phyloP scores from a whole-genome alignment of 192 early-diverging fungal species.

The Phlyctochytrium planicorne region DNA sequence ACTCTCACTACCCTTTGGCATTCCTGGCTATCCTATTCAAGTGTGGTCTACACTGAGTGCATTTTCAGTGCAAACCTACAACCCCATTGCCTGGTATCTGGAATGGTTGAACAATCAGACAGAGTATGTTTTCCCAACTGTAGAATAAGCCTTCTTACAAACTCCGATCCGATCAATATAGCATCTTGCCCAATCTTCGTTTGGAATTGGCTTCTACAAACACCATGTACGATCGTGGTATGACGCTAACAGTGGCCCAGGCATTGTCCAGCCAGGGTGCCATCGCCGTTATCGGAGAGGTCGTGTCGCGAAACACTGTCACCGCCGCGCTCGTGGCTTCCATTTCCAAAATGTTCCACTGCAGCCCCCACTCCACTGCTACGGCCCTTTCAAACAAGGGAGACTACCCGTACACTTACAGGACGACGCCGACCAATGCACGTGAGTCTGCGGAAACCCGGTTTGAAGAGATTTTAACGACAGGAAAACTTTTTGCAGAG shows the following conservation, averaged over 20 bases:
- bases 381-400: constrained; percentile 3
- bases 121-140: not conserved
- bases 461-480: too few relatives aligned
- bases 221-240: not conserved
- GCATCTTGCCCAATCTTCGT: not conserved
- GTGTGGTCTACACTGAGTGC: not conserved
- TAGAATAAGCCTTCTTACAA: too few relatives aligned
- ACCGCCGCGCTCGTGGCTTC: not conserved
- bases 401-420: not conserved
- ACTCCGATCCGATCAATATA: not conserved
- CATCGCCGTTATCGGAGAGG: constrained; percentile 8
- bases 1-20: not conserved
- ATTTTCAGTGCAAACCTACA: not conserved
- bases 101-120: not conserved
- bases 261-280: not conserved
- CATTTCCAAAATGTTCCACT: not conserved
- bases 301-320: not conserved
- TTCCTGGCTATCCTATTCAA: not conserved
- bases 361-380: not conserved
- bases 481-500: too few relatives aligned
- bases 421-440: not conserved
- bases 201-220: not conserved
- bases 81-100: not conserved
- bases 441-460: too few relatives aligned
- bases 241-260: not conserved